Conservation (phyloP, 768 basidiomycete species). For the Gymnopilus dilepis region DNA sequence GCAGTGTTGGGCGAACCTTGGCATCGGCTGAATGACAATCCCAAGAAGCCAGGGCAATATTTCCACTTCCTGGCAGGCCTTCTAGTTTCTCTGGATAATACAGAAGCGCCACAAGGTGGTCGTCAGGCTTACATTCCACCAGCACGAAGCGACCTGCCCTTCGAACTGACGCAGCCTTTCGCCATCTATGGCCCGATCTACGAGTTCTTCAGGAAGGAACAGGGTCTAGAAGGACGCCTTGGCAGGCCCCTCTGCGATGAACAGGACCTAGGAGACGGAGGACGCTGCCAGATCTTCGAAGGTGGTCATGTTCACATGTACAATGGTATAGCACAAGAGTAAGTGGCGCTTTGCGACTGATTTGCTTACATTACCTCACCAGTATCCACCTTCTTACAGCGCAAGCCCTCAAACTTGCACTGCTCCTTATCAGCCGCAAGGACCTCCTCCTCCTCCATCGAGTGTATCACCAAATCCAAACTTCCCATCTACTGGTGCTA, state of each 20-base stretch:
- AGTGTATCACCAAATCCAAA: constrained; percentile 1
- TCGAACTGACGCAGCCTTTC: constrained; percentile 1
- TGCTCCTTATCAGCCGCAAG: constrained; percentile 3
- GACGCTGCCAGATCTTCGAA: constrained; percentile 1
- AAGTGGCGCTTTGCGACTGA: neutral
- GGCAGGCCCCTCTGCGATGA: constrained; percentile 5
- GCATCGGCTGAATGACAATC: constrained; percentile 4
- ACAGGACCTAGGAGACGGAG: constrained; percentile 6
- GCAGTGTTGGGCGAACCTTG: constrained; percentile 6
- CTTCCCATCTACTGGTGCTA: neutral
- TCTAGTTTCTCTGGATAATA: constrained; percentile 2
- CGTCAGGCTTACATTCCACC: neutral
- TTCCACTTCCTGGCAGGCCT: constrained; percentile 7
- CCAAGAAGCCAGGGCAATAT: constrained; percentile 7
- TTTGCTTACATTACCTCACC: too few species aligned
- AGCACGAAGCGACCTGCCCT: neutral
- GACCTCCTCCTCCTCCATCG: neutral
- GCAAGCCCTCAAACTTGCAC: neutral
- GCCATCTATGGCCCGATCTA: constrained; percentile 3
- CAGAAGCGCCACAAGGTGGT: neutral
- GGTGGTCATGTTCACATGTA: constrained; percentile 5
- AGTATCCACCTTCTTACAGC: neutral
- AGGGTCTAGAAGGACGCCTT: neutral
- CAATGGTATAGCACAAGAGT: constrained; percentile 6
- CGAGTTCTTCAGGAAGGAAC: constrained; percentile 1